phyloP scores from a whole-genome alignment of 1,139 yeast species.

The Sugiyamaella japonica region DNA sequence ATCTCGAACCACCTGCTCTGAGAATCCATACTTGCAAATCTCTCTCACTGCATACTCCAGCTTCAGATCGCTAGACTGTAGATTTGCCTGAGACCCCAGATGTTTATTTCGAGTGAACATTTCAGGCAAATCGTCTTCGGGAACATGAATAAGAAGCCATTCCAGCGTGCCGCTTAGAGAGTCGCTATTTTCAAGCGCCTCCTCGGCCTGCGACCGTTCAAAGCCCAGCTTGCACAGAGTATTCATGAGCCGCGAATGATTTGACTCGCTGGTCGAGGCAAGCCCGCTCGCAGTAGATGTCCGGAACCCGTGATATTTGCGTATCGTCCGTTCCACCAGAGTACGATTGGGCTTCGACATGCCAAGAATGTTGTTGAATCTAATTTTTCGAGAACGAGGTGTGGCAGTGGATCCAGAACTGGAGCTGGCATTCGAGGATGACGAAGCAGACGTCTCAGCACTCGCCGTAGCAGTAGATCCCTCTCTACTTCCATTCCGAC shows the following conservation, averaged over 20 bases:
- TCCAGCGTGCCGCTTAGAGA: constrained; percentile 56
- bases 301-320: constrained; percentile 36
- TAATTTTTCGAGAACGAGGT: constrained; percentile 21
- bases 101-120: constrained; percentile 40
- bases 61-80: constrained; percentile 43
- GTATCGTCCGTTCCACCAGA: constrained; percentile 36
- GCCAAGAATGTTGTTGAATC: constrained; percentile 34
- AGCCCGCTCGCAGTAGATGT: constrained; percentile 15
- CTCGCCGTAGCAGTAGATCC: neutral
- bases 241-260: constrained; percentile 16
- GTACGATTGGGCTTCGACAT: constrained; percentile 40
- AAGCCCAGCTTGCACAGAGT: constrained; percentile 59
- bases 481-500: neutral
- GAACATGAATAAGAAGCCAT: constrained; percentile 84
- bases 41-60: constrained; percentile 55
- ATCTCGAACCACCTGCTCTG: constrained; percentile 59
- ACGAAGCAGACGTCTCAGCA: neutral
- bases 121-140: constrained; percentile 87
- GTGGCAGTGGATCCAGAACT: neutral
- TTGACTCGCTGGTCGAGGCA: constrained; percentile 8
- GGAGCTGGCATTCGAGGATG: too few species aligned
- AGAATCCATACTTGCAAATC: constrained; percentile 65
- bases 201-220: constrained; percentile 64
- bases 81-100: constrained; percentile 38
- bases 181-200: constrained; percentile 63